Base-by-base conservation (phyloP, 169 alveolate genomes). In the Theileria annulata region DNA sequence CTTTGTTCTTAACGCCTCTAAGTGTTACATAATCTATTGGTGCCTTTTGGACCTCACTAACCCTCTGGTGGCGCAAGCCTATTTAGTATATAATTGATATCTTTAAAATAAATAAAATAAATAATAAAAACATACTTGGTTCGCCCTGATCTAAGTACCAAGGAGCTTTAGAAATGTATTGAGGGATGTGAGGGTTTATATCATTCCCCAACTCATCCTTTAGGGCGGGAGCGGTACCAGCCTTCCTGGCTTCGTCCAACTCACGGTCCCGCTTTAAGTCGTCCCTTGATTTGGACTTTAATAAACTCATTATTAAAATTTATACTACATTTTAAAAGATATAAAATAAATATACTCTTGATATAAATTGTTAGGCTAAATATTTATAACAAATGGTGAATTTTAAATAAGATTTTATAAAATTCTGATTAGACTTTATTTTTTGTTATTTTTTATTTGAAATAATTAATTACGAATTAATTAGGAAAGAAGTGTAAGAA, bases 161-260 rank as follows among this genome's bases (percentile, higher is more conserved):
- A 0, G 96, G 96, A 58, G 95, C 96, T 58, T 85, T 93, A n/a
- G 95, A 85, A 71, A 93, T 93, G 77, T 88, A 93, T 62, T 91
- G 94, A 13, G 96, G 96, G 79, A 92, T 93, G 72, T 93, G 94
- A 23, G 96, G 96, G 78, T 93, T 93, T 31, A 86, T 79, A 17
- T 74, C 91, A 27, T 86, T 88, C 12, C 92, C 95, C 19, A 81
- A 79, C 73, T 87, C 90, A 62, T 87, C 93, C 63, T 75, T 69
- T 13, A 75, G 77, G 58, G 91, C 91, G 59, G 74, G 87, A 9
- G 82, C 79, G 21, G 80, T 85, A 71, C 87, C 92, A 8, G 89
- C 88, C 58, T 72, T 83, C 73, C 91, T 31, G 23, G 93, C 93
- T 66, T 82, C 92, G 35, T 87, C 78, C 60, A 87, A 60, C 82